Base-by-base conservation (phyloP, 2,329 filamentous ascomycete species). In the Botrytis cinerea region DNA sequence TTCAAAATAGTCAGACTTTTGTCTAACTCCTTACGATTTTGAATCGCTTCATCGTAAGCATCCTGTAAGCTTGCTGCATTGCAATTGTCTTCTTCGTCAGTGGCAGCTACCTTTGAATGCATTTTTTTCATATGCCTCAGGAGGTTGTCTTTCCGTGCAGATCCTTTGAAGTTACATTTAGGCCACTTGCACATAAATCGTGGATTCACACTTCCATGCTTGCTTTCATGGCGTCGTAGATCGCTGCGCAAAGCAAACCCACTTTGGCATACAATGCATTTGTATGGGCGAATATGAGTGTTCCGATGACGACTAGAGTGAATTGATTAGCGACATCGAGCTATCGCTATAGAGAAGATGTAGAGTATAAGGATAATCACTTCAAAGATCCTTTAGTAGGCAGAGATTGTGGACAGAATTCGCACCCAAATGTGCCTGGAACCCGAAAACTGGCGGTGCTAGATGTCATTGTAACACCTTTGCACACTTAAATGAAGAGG, bases 201-300 rank as follows among this genome's bases (percentile, higher is more conserved):
- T n/a, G 76, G 63, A 43, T 72, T 43, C 20, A 75, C 71, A 9
- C 51, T 61, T 67, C 72, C 68, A 70, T 77, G 75, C 62, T 70
- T 76, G 51, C 64, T 54, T 48, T 73, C 74, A 60, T 77, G 76
- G 20, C 75, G 73, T 67, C 75, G 54, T 51, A 75, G 70, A 63
- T 77, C 74, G 59, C 70, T 63, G 72, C 75, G 74, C 45, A 76
- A 70, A 68, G 76, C 76, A 74, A 77, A 77, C 35, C 71, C 73
- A 45, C 43, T 40, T 25, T 40, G 54, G 57, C 76, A 77, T 45
- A 48, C 51, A 61, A 20, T 28, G 70, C 75, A 76, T 20, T 62
- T 64, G 68, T 76, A 75, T 62, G 76, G 76, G 61, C 70, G 71
- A 16, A 54, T n/a, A 25, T 54, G 48, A 54, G 12, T 54, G 25